Evolutionary conservation across 306 rosid species (phyloP).

Genomic region (Biancaea sappan): DNA sequence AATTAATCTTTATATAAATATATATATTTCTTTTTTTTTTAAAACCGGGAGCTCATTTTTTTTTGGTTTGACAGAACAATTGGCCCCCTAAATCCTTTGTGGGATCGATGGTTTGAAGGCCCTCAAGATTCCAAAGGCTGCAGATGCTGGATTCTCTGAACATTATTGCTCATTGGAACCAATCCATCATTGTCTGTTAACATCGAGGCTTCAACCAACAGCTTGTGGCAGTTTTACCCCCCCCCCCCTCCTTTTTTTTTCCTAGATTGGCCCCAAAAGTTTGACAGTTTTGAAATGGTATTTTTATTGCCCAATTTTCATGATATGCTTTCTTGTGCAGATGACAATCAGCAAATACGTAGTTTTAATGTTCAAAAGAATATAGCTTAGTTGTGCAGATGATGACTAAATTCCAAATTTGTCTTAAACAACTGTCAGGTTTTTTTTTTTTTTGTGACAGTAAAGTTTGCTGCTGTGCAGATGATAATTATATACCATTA

Average conservation of each 20-base stretch:
- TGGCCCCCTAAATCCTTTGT: slow-evolving; percentile 73
- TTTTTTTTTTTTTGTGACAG: neutral
- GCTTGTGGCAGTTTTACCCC: slow-evolving; percentile 18
- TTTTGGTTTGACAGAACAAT: slow-evolving; percentile 55
- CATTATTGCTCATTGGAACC: slow-evolving; percentile 22
- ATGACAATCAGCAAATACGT: slow-evolving; percentile 46
- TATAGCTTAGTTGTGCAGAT: slow-evolving; percentile 27
- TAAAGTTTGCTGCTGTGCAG: too few species aligned
- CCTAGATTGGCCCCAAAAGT: slow-evolving; percentile 31
- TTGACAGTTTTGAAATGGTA: slow-evolving; percentile 35
- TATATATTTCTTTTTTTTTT: too few species aligned
- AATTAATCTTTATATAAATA: too few species aligned
- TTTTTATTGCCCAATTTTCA: slow-evolving; percentile 33
- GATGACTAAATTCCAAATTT: neutral
- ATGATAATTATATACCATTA: too few species aligned
- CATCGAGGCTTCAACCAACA: slow-evolving; percentile 34
- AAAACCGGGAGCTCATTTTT: slow-evolving; percentile 18
- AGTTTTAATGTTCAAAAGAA: slow-evolving; percentile 38
- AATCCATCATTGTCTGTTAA: slow-evolving; percentile 6
- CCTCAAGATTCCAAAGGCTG: slow-evolving; percentile 84
- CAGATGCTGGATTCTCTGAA: slow-evolving; percentile 91
- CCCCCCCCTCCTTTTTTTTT: neutral
- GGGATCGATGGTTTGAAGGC: slow-evolving; percentile 99
- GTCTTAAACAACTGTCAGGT: neutral
- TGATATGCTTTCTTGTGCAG: slow-evolving; percentile 49